Percentiles rank a stretch among this genome's conserved stretches.
These are phyloP conservation scores for Solanum tarijense DNA, from an alignment of 257 asterid genomes.

Conservation along the genomic window DNA sequence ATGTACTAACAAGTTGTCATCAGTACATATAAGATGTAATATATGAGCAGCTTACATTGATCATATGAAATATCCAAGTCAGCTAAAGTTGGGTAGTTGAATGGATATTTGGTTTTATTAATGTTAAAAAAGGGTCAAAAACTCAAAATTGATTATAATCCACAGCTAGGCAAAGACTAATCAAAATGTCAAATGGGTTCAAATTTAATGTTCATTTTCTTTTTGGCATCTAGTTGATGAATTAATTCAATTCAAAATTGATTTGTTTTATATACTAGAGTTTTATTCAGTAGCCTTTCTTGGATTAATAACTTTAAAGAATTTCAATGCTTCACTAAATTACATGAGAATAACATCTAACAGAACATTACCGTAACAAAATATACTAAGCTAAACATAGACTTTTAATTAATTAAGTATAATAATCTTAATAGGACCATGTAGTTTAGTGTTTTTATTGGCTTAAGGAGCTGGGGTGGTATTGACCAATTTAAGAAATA, in stretches of 20 bases:
- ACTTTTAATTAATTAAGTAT: background rate
- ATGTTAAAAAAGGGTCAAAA: background rate
- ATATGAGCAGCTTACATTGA: too few species aligned
- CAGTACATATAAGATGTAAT: too few species aligned
- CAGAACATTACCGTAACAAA: background rate
- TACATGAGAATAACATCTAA: background rate
- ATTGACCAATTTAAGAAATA: background rate
- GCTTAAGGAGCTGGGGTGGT: background rate
- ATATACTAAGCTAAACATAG: background rate
- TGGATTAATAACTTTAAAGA: background rate
- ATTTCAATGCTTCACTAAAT: background rate
- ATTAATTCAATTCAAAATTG: background rate
- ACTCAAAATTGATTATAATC: background rate
- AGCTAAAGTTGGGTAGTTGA: too few species aligned
- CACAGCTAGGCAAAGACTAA: background rate
- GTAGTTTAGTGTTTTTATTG: background rate
- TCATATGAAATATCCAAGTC: too few species aligned
- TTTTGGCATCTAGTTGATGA: background rate
- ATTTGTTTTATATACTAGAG: background rate
- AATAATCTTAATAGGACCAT: background rate
- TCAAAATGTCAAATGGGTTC: background rate
- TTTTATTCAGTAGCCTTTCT: background rate
- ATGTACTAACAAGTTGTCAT: too few species aligned
- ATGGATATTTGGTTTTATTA: background rate
- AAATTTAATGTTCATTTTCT: background rate